A percentile compares a stretch with the other conserved stretches of the same genome.
These are phyloP conservation scores for Mycena amicta DNA, from an alignment of 768 basidiomycete species.

Conservation along the genomic window DNA sequence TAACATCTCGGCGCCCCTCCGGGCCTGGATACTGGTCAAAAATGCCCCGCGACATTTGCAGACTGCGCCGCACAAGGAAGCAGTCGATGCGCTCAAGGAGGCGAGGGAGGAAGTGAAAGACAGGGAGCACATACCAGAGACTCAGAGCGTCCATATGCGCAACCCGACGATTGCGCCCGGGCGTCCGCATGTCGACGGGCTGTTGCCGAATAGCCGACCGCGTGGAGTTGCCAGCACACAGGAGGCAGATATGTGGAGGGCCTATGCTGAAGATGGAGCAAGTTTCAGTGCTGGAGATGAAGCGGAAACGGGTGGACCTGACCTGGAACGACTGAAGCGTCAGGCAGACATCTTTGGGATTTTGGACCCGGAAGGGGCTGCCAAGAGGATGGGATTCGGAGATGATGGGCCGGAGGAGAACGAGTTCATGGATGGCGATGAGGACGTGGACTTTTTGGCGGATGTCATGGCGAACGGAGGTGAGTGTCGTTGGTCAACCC, in stretches of 20 bases:
- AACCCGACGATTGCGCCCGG: background rate
- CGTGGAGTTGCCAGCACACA: background rate
- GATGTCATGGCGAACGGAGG: conserved; percentile 9
- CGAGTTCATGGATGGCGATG: background rate
- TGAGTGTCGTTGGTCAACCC: background rate
- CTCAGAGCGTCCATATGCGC: too few relatives aligned
- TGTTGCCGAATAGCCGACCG: too few relatives aligned
- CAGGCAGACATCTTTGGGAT: conserved; percentile 8
- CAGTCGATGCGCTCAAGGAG: background rate
- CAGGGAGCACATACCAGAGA: too few relatives aligned
- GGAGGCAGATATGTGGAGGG: conserved; percentile 6
- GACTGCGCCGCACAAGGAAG: background rate
- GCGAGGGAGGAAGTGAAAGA: background rate
- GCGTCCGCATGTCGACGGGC: background rate
- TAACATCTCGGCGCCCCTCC: background rate
- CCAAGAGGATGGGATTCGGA: conserved; percentile 4
- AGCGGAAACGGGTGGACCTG: background rate
- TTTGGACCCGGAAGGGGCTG: conserved; percentile 6
- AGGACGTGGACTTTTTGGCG: conserved; percentile 5
- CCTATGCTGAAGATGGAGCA: background rate
- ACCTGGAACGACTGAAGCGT: background rate
- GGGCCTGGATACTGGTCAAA: too few relatives aligned
- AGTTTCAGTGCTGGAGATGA: conserved; percentile 3
- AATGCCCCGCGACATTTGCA: too few relatives aligned
- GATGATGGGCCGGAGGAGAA: background rate